Evolutionary conservation across 2,329 filamentous ascomycete genomes (phyloP).

Genomic region (Aspergillus aculeatinus): DNA sequence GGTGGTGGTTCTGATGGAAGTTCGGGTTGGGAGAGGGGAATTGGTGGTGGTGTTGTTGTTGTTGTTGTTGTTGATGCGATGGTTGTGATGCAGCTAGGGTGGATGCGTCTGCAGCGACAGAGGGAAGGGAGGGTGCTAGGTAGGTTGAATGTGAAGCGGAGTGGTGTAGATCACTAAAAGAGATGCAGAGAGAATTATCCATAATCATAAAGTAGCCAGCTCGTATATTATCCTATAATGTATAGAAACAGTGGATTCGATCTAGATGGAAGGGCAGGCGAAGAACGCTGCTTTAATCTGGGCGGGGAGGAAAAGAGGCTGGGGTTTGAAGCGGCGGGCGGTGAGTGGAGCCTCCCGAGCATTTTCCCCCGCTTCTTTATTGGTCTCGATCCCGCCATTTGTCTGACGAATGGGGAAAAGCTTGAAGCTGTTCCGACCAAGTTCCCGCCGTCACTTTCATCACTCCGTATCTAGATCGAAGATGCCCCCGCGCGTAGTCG

Average conservation of each 20-base stretch:
- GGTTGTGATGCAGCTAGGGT: conserved; percentile 18
- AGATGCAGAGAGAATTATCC: conserved; percentile 20
- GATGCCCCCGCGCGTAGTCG: too few relatives aligned
- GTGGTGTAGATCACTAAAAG: background rate
- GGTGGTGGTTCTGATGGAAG: background rate
- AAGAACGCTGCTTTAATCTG: conserved; percentile 17
- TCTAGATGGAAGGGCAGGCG: background rate
- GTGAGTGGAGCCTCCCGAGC: background rate
- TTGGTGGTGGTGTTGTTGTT: background rate
- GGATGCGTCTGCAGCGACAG: conserved; percentile 25
- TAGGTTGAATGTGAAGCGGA: conserved; percentile 21
- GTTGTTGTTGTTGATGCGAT: conserved; percentile 1
- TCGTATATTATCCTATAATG: background rate
- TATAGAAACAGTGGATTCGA: background rate
- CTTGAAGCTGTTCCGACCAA: too few relatives aligned
- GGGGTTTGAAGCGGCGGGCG: conserved; percentile 19
- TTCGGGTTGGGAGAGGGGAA: background rate
- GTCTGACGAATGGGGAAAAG: too few relatives aligned
- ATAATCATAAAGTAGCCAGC: conserved; percentile 17
- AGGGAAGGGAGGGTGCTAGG: conserved; percentile 23
- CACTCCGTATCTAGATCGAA: too few relatives aligned
- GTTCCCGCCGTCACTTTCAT: too few relatives aligned
- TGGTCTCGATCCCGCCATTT: background rate
- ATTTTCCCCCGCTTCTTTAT: background rate
- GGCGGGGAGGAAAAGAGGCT: conserved; percentile 4